Evolutionary conservation across 345 rosid genomes (phyloP).

Genomic region (Dipteronia sinensis): DNA sequence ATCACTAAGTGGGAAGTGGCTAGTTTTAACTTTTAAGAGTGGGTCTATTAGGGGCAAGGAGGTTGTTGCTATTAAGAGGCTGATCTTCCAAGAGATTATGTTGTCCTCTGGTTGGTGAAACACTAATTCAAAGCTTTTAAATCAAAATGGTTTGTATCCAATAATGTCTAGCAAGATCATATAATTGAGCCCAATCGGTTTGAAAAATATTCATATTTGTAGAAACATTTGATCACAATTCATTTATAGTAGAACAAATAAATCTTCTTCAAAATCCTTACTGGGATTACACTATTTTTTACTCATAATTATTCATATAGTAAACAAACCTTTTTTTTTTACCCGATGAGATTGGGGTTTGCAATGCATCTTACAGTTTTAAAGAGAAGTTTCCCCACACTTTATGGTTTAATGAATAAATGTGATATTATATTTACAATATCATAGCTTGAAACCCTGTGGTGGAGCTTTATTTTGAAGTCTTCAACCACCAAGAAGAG

Average conservation of each 20-base stretch:
- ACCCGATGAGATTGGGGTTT: no score
- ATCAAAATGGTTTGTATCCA: background rate
- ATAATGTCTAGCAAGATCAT: background rate
- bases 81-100: background rate
- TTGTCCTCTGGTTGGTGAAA: background rate
- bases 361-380: no score
- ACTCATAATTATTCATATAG: no score
- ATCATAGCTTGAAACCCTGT: no score
- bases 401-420: no score
- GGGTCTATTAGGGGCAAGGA: no score
- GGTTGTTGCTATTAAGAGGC: background rate
- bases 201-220: background rate
- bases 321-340: no score
- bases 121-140: no score
- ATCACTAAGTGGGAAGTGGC: background rate
- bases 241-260: background rate
- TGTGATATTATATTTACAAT: no score
- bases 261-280: constrained; percentile 3
- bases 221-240: background rate
- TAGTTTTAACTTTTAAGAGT: background rate
- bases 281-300: background rate
- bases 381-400: no score
- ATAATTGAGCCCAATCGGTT: background rate
- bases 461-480: no score
- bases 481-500: no score